A percentile compares a stretch with the other conserved stretches of the same genome.
phyloP scores from a whole-genome alignment of 768 basidiomycete genomes.

The Paxillus involutus region DNA sequence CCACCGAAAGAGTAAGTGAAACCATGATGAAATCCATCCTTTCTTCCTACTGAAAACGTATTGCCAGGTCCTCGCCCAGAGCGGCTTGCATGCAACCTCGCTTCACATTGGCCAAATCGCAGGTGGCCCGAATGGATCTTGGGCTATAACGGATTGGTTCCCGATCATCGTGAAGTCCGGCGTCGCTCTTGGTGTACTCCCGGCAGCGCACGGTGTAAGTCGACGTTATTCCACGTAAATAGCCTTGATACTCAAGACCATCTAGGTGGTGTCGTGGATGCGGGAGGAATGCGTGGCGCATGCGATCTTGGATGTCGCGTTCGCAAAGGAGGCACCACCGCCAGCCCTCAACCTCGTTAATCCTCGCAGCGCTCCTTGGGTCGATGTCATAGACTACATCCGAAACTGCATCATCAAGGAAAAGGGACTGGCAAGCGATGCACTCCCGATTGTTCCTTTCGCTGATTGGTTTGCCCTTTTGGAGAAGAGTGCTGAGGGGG shows the following conservation, averaged over 20 bases:
- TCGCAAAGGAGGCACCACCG: slow-evolving; percentile 13
- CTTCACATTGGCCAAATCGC: slow-evolving; percentile 48
- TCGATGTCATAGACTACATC: slow-evolving; percentile 26
- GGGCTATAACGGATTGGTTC: slow-evolving; percentile 48
- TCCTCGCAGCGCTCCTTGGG: slow-evolving; percentile 36
- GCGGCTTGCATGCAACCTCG: slow-evolving; percentile 35
- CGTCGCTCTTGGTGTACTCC: slow-evolving; percentile 25
- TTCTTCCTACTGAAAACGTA: not conserved
- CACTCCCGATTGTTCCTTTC: slow-evolving; percentile 35
- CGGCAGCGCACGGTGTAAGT: slow-evolving; percentile 35
- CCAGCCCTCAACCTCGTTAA: slow-evolving; percentile 38
- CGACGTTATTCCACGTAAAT: not conserved
- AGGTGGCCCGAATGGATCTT: slow-evolving; percentile 41
- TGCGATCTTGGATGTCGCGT: slow-evolving; percentile 31
- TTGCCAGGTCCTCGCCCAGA: slow-evolving; percentile 36
- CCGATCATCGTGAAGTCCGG: slow-evolving; percentile 41
- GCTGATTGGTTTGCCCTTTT: slow-evolving; percentile 35
- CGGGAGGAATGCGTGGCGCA: slow-evolving; percentile 39
- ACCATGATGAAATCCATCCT: not conserved
- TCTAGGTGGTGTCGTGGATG: slow-evolving; percentile 42
- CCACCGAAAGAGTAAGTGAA: slow-evolving; percentile 35
- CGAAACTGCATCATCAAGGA: slow-evolving; percentile 15
- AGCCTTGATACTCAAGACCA: not conserved
- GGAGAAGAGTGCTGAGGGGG: slow-evolving; percentile 17
- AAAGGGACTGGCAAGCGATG: not conserved